A percentile compares a stretch with the other conserved stretches of the same genome.
phyloP scores from a whole-genome alignment of 140 eudicot genomes.

The Oenanthe javanica region DNA sequence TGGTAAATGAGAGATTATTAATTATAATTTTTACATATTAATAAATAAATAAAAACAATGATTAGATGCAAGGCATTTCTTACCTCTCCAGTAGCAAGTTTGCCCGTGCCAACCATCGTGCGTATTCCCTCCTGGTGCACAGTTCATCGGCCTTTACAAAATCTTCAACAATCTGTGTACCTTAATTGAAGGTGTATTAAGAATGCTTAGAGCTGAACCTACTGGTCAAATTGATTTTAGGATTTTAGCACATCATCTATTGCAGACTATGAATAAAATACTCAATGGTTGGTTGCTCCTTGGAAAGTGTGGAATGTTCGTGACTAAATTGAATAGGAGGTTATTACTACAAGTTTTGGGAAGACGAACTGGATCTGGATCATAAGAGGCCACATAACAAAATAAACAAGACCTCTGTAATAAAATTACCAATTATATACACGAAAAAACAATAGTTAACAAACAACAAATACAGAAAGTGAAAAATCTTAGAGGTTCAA shows the following conservation, averaged over 20 bases:
- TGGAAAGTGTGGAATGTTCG: not conserved
- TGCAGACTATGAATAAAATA: not conserved
- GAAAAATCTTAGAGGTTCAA: not conserved
- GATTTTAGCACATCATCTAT: not conserved
- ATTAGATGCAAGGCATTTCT: conserved; percentile 1
- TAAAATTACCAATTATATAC: not conserved
- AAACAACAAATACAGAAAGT: not conserved
- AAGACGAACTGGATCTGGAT: not conserved
- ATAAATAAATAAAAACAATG: not conserved
- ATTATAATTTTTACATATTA: not conserved
- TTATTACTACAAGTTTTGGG: not conserved
- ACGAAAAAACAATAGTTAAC: not conserved
- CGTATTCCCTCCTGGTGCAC: conserved; percentile 86
- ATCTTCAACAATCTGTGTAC: conserved; percentile 81
- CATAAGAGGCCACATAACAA: not conserved
- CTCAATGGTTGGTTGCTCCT: not conserved
- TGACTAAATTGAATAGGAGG: not conserved
- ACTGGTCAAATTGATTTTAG: conserved; percentile 9
- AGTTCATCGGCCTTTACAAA: conserved; percentile 61
- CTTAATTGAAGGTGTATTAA: conserved; percentile 37
- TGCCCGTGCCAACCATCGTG: conserved; percentile 74
- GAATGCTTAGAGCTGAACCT: conserved; percentile 33
- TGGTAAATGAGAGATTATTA: not conserved
- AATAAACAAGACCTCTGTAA: not conserved
- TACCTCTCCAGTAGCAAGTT: conserved; percentile 87